A percentile compares a stretch with the other conserved stretches of the same genome.
Conservation (phyloP, 352 stramenopile genomes). For the Pythium oligandrum region DNA sequence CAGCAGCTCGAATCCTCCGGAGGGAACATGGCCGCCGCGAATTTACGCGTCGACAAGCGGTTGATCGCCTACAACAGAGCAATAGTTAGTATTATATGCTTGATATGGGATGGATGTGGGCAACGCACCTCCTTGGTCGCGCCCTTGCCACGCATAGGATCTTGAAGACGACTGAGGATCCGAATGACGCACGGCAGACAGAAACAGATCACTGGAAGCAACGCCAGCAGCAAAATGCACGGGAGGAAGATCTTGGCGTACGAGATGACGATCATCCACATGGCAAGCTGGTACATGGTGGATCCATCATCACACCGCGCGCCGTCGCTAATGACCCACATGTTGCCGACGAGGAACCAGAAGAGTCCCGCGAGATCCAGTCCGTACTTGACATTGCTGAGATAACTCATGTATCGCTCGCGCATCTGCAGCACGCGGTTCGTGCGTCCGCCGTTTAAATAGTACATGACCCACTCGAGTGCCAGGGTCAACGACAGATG, state of each 20-base stretch:
- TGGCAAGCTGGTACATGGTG: slow-evolving; percentile 74
- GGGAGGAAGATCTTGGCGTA: slow-evolving; percentile 93
- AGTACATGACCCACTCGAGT: slow-evolving; percentile 78
- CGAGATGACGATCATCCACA: slow-evolving; percentile 91
- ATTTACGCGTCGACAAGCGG: slow-evolving; percentile 56
- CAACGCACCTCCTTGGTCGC: slow-evolving; percentile 60
- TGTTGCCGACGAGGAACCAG: slow-evolving; percentile 86
- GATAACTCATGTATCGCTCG: slow-evolving; percentile 60
- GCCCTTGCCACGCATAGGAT: slow-evolving; percentile 84
- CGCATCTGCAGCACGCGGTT: slow-evolving; percentile 56
- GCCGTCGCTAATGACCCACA: slow-evolving; percentile 86
- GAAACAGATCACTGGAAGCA: slow-evolving; percentile 92
- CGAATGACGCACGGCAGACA: slow-evolving; percentile 92
- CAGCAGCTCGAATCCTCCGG: slow-evolving; percentile 87
- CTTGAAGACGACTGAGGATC: slow-evolving; percentile 85
- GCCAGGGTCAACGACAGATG: slow-evolving; percentile 62
- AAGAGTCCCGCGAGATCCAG: slow-evolving; percentile 74
- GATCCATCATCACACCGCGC: slow-evolving; percentile 74
- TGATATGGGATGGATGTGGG: background rate
- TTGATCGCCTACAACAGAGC: slow-evolving; percentile 46
- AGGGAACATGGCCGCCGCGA: slow-evolving; percentile 53
- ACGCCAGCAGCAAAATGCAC: slow-evolving; percentile 84
- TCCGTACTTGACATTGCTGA: slow-evolving; percentile 80
- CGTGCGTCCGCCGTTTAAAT: slow-evolving; percentile 46
- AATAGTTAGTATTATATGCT: background rate